Evolutionary conservation across 345 rosid species (phyloP).

Genomic region (Dipteronia sinensis): DNA sequence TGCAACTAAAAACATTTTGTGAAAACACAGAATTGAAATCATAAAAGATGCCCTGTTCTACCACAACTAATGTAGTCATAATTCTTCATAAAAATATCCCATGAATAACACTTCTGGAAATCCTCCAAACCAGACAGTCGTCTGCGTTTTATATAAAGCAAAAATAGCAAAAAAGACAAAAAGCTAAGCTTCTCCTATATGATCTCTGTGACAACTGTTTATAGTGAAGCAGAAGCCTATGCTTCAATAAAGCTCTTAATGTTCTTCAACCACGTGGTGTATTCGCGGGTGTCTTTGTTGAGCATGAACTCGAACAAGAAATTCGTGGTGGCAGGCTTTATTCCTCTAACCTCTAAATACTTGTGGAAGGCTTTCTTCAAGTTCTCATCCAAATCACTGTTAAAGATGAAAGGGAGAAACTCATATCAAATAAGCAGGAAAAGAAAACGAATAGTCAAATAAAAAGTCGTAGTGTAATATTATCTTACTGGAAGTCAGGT

Average conservation of each 20-base stretch:
- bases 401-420: slow-evolving; percentile 7
- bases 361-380: slow-evolving; percentile 73
- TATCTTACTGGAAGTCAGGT: slow-evolving; percentile 78
- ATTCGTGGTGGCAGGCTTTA: slow-evolving; percentile 68
- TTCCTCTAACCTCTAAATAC: slow-evolving; percentile 77
- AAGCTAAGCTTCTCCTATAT: not conserved
- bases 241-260: slow-evolving; percentile 66
- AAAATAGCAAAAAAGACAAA: not conserved
- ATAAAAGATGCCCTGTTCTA: too few relatives aligned
- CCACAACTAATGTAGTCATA: too few relatives aligned
- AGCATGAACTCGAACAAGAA: slow-evolving; percentile 92
- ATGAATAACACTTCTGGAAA: not conserved
- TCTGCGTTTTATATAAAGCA: not conserved
- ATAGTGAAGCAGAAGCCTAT: slow-evolving; percentile 22
- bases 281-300: slow-evolving; percentile 78
- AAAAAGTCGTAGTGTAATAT: not conserved
- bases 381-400: slow-evolving; percentile 87
- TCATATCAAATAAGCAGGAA: not conserved
- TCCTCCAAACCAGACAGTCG: not conserved
- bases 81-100: too few relatives aligned
- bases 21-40: too few relatives aligned
- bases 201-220: too few relatives aligned
- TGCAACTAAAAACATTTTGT: too few relatives aligned
- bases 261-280: slow-evolving; percentile 66
- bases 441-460: not conserved